Evolutionary conservation across 148 eudicot species (phyloP), one percentile per base, ranked within the genome.

Genomic region (Chenopodium album): DNA sequence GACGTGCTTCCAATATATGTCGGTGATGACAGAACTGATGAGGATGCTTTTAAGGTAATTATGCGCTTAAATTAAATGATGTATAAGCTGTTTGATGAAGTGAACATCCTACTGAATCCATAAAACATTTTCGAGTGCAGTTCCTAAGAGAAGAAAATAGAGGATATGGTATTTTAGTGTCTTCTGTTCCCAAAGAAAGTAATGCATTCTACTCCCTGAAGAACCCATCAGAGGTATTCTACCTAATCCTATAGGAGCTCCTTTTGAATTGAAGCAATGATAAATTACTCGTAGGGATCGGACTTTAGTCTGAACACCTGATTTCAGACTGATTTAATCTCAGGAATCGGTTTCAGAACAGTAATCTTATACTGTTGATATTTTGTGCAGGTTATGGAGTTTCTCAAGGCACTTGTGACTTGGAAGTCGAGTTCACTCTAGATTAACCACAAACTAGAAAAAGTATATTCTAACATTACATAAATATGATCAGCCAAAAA

Each of bases 11-110:
- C 99, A 9, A 92, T 97, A 76, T 97, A 97, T 78, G 83, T 94
- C 77, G 98, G 99, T 74, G 99, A 97, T 90, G 99, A 97, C 81
- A 90, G 95, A 63, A 92, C 99, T 75, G 99, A 97, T 71, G 99
- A 97, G 86, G 99, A 97, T 80, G 99, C 99, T 63, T 97, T 97
- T 68, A 94, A 92, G 98, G 99, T 94, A 88, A 82, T 44, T 78
- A 47, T 31, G 19, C 31, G 72, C 68, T 50, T 26, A 63, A 26
- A 41, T 4, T 29, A 28, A 34, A 52, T 62, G 37, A 50, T 6
- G 41, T 41, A 80, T 2, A 17, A 5, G 44, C 19, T 28, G 6
- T 19, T 59, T 22, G 4, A 44, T 47, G 0, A 0, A 0, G 62
- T 56, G 1, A 56, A 3, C 41, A 29, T 41, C 17, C 17, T 71